Evolutionary conservation across 164 flowering plant genomes (phyloP), one percentile per base, ranked within the genome.

Genomic region (Magnolia officinalis): DNA sequence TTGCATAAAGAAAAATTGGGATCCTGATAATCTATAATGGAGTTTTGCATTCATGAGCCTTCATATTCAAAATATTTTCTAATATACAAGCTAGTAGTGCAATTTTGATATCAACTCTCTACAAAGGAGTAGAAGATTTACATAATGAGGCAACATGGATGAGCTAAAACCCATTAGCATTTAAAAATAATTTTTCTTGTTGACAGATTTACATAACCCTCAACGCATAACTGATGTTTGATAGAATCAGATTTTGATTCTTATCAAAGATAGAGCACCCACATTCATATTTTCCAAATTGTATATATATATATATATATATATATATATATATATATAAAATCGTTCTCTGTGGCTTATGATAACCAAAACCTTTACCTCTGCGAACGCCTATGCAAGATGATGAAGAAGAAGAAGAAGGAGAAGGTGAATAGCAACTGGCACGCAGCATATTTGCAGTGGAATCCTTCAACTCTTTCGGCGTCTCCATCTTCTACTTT

Each of bases 361-460:
- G 26, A 64, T 8, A 64, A 8, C 24, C 13, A 64, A 21, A 18
- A 5, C 31, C 1, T 31, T 63, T 72, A 77, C 79, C 75, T 72
- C 67, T 18, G 50, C 45, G 51, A 77, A 29, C 71, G 26, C 71
- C 18, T 63, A 45, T 72, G 50, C 13, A 37, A 51, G 51, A n/a
- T n/a, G 71, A 14, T 63, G 70, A 50, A 64, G 11, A n/a, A 16
- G 70, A n/a, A 16, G 70, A 71, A 23, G 71, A 71, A 13, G 23
- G 64, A 70, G 79, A 51, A 45, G 74, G 24, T 19, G 70, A 50
- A 29, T n/a, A 16, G 67, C 65, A 29, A 63, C 23, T 52, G 23
- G 21, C 77, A 50, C 9, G 26, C 45, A 52, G 71, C 71, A 74
- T 24, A 10, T 14, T 50, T n/a, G 8, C 70, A 19, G 20, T 1